These are phyloP conservation scores for Geosmithia flava DNA, from an alignment of 2,329 filamentous ascomycete species.

Conservation along the genomic window DNA sequence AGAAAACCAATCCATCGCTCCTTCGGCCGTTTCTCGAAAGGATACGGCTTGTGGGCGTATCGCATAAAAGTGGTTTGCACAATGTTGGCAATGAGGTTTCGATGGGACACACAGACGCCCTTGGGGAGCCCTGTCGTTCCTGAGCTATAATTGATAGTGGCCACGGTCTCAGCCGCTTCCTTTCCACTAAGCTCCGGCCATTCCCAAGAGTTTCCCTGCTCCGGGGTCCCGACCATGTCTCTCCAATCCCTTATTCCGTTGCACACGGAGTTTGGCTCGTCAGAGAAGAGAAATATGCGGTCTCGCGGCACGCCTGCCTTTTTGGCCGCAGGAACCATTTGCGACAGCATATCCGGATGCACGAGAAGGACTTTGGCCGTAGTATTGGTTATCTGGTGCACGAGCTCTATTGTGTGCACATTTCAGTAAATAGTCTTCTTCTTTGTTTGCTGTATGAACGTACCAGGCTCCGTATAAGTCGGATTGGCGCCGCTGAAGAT, in stretches of 20 bases:
- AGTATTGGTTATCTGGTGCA: slow-evolving; percentile 37
- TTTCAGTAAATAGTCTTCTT: neutral
- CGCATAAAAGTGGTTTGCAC: slow-evolving; percentile 35
- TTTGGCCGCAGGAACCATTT: slow-evolving; percentile 27
- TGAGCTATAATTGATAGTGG: slow-evolving; percentile 37
- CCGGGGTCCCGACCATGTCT: slow-evolving; percentile 18
- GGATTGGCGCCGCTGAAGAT: slow-evolving; percentile 44
- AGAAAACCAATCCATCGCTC: slow-evolving; percentile 47
- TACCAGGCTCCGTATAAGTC: slow-evolving; percentile 33
- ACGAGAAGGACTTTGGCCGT: slow-evolving; percentile 34
- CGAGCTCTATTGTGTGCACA: slow-evolving; percentile 25
- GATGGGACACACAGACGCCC: slow-evolving; percentile 35
- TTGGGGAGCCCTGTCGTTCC: slow-evolving; percentile 40
- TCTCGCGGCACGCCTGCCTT: slow-evolving; percentile 24
- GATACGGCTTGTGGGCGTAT: slow-evolving; percentile 22
- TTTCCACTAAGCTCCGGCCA: slow-evolving; percentile 24
- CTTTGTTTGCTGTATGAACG: slow-evolving; percentile 5
- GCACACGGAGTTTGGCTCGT: slow-evolving; percentile 15
- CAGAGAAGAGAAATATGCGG: slow-evolving; percentile 35
- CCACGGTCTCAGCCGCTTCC: slow-evolving; percentile 20
- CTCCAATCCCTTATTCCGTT: slow-evolving; percentile 28
- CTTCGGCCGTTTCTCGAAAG: slow-evolving; percentile 19
- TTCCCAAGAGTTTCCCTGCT: slow-evolving; percentile 20
- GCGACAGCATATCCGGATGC: slow-evolving; percentile 30
- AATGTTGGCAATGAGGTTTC: slow-evolving; percentile 35